Conservation (phyloP, 1,284 basidiomycete genomes). For the Inonotus obliquus region DNA sequence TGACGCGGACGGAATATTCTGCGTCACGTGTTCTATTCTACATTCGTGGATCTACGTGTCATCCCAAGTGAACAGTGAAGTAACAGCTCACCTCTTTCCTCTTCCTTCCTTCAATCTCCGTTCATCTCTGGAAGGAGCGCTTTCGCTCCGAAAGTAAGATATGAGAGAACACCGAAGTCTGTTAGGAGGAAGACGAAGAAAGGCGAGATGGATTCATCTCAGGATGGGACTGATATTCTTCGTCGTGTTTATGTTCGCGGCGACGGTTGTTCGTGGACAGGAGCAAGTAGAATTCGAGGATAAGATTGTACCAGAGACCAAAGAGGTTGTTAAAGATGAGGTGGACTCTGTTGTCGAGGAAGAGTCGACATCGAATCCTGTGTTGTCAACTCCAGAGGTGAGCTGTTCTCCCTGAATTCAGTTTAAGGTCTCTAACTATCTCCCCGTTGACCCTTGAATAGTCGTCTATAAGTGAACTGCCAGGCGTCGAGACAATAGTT, state of each 20-base stretch:
- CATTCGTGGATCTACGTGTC: background rate
- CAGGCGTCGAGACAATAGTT: too few species aligned
- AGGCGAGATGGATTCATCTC: background rate
- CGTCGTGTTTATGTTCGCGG: too few species aligned
- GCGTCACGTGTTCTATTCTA: background rate
- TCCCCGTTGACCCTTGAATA: too few species aligned
- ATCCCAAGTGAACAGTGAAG: background rate
- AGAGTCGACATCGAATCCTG: background rate
- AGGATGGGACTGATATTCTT: background rate
- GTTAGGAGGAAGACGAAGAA: background rate
- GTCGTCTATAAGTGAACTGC: too few species aligned
- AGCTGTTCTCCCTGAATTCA: background rate
- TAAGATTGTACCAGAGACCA: background rate
- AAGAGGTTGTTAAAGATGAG: too few species aligned
- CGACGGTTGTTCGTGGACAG: background rate
- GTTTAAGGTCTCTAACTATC: too few species aligned
- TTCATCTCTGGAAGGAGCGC: background rate
- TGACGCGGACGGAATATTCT: background rate
- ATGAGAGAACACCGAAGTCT: background rate
- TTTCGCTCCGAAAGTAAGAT: background rate
- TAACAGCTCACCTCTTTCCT: background rate
- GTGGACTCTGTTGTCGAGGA: too few species aligned
- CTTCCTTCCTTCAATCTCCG: background rate
- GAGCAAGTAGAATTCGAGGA: background rate
- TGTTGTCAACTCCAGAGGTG: background rate